phyloP scores from a whole-genome alignment of 73 alveolate genomes.

The Durusdinium trenchii region DNA sequence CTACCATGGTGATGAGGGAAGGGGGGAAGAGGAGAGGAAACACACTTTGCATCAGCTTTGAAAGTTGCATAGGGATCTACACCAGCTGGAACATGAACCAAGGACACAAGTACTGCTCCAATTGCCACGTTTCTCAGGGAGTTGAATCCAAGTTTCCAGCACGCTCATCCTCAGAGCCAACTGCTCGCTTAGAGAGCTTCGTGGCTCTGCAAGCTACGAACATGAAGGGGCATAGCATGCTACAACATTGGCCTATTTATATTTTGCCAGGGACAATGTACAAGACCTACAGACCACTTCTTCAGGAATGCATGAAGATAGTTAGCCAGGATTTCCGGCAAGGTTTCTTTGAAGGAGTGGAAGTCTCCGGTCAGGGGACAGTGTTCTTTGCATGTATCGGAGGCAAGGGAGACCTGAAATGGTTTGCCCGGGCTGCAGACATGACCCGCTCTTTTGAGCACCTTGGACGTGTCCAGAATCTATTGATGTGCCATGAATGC shows the following conservation, averaged over 20 bases:
- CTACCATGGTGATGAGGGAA: constrained; percentile 23
- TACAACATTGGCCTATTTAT: not conserved
- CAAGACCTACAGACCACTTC: not conserved
- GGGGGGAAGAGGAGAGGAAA: not conserved
- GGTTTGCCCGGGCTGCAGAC: not conserved
- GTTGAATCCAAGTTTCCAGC: not conserved
- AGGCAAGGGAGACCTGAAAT: constrained; percentile 8
- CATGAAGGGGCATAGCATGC: not conserved
- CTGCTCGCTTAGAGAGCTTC: not conserved
- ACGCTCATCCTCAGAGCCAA: not conserved
- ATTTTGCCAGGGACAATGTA: not conserved
- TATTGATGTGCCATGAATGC: constrained; percentile 29
- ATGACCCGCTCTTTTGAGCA: not conserved
- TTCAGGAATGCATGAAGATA: not conserved
- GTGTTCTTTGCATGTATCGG: not conserved
- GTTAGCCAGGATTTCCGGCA: not conserved
- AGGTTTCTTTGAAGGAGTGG: not conserved
- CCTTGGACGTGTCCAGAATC: not conserved
- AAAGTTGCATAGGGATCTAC: not conserved
- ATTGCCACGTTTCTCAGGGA: not conserved
- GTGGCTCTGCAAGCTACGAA: not conserved
- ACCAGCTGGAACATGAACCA: not conserved
- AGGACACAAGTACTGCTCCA: not conserved
- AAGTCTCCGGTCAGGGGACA: not conserved
- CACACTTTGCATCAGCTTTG: not conserved